phyloP scores from a whole-genome alignment of 257 asterid species.

The Echium plantagineum region DNA sequence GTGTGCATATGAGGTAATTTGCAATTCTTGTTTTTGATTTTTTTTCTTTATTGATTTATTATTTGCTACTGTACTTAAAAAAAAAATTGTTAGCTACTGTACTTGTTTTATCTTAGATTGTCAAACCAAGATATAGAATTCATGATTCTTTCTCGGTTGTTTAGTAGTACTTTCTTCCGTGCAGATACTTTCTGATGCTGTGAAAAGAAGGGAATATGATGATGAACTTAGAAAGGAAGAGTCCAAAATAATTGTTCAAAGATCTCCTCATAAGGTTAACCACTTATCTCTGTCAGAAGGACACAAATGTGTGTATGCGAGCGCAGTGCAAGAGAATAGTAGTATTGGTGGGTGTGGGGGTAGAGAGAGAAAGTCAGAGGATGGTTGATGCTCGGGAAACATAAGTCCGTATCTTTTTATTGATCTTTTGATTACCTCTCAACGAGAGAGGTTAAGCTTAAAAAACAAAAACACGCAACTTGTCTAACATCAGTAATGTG shows the following conservation, averaged over 20 bases:
- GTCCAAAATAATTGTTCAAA: slow-evolving; percentile 62
- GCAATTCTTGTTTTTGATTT: neutral
- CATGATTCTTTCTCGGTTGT: slow-evolving; percentile 16
- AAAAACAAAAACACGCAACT: neutral
- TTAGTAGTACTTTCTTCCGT: slow-evolving; percentile 17
- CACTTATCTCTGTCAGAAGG: neutral
- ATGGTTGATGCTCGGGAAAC: too few species aligned
- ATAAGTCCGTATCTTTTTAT: too few species aligned
- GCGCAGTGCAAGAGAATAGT: neutral
- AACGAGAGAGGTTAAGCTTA: too few species aligned
- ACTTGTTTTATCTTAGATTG: slow-evolving; percentile 4
- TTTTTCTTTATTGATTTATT: too few species aligned
- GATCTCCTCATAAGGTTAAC: slow-evolving; percentile 68
- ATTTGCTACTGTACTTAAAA: neutral
- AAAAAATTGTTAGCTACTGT: neutral
- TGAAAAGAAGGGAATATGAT: slow-evolving; percentile 90
- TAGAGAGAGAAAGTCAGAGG: neutral
- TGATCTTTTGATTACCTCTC: neutral
- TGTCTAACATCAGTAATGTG: neutral
- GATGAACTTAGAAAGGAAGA: slow-evolving; percentile 89
- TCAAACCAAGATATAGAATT: slow-evolving; percentile 12
- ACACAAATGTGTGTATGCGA: neutral
- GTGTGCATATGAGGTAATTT: slow-evolving; percentile 85
- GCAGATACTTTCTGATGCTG: slow-evolving; percentile 89
- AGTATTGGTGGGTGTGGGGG: too few species aligned